phyloP scores from a whole-genome alignment of 345 rosid species.

The Zanthoxylum bungeanum region DNA sequence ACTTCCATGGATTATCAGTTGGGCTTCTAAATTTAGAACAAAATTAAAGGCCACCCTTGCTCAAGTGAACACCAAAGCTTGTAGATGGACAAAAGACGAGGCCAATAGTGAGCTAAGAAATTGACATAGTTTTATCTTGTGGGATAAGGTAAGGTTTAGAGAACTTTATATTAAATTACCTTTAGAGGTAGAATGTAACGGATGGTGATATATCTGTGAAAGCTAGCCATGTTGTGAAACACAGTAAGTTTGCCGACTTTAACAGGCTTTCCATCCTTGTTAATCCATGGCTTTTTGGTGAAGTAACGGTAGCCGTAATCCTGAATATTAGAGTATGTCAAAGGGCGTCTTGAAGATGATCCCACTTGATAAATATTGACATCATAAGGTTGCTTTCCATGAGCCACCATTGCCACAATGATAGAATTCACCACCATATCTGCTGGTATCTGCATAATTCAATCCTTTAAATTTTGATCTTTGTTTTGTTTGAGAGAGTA shows the following conservation, averaged over 20 bases:
- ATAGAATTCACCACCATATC: slow-evolving; percentile 86
- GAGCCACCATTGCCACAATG: slow-evolving; percentile 53
- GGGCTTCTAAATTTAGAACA: no score
- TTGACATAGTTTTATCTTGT: no score
- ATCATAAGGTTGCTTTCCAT: slow-evolving; percentile 24
- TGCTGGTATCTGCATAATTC: slow-evolving; percentile 56
- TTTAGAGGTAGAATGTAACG: slow-evolving; percentile 60
- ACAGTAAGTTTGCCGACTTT: slow-evolving; percentile 44
- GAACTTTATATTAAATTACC: no score
- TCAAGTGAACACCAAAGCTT: no score
- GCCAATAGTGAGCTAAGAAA: no score
- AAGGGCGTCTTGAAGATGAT: slow-evolving; percentile 56
- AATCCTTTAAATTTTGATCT: neutral
- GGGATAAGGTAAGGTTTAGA: no score
- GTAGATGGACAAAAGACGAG: no score
- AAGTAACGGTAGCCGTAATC: slow-evolving; percentile 48
- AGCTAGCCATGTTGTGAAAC: slow-evolving; percentile 60
- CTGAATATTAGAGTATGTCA: slow-evolving; percentile 38
- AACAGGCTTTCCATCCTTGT: slow-evolving; percentile 74
- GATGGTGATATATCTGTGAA: slow-evolving; percentile 64
- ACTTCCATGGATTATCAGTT: no score
- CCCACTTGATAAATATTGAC: slow-evolving; percentile 65
- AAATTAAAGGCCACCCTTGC: no score
- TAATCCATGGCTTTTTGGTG: slow-evolving; percentile 65
- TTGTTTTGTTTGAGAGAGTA: neutral